phyloP scores from a whole-genome alignment of 495 filamentous ascomycete species.

The Apiosordaria backusii region DNA sequence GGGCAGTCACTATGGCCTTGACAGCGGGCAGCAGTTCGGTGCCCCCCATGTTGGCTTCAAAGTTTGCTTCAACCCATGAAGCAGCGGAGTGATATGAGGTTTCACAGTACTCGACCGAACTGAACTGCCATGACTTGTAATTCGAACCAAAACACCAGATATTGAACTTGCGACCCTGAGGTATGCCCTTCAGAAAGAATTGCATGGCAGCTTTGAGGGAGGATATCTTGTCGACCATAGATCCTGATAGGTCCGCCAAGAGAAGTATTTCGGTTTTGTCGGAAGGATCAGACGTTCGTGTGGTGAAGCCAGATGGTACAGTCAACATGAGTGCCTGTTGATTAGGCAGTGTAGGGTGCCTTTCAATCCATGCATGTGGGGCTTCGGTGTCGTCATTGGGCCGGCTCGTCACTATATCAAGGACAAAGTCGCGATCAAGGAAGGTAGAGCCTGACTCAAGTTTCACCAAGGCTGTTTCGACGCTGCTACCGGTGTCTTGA shows the following conservation, averaged over 20 bases:
- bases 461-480: constrained; percentile 12
- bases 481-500: neutral
- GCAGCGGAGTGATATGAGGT: constrained; percentile 6
- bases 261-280: constrained; percentile 17
- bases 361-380: constrained; percentile 19
- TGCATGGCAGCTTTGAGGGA: constrained; percentile 18
- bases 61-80: constrained; percentile 2
- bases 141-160: constrained; percentile 21
- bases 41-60: constrained; percentile 15
- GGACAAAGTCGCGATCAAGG: constrained; percentile 22
- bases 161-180: constrained; percentile 16
- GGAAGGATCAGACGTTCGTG: neutral
- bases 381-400: constrained; percentile 3
- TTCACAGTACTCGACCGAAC: constrained; percentile 16
- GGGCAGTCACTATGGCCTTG: constrained; percentile 6
- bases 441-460: constrained; percentile 1
- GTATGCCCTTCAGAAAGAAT: constrained; percentile 22
- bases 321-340: constrained; percentile 20
- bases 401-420: constrained; percentile 10
- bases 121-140: constrained; percentile 8
- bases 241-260: constrained; percentile 19
- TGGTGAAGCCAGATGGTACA: constrained; percentile 10
- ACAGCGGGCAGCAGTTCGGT: constrained; percentile 19
- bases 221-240: constrained; percentile 17
- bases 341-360: constrained; percentile 11